Conservation (phyloP, 768 basidiomycete species). For the Rhodosporidiobolus sp. region DNA sequence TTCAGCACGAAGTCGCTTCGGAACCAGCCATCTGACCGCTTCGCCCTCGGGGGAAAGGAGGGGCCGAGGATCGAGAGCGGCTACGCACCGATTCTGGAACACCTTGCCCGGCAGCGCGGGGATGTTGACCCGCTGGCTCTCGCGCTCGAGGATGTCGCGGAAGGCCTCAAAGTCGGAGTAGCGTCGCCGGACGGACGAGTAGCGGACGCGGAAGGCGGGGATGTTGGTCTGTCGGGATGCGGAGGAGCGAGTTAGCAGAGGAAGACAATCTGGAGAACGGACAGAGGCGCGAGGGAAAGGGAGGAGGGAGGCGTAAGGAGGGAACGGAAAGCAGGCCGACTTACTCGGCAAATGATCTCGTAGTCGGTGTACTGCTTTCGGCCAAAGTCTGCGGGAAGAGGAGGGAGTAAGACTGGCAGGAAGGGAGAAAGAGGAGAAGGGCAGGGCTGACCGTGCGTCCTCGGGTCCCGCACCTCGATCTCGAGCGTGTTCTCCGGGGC, state of each 20-base stretch:
- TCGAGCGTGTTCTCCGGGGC: slow-evolving; percentile 95
- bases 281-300: background rate
- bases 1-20: too few relatives aligned
- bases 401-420: background rate
- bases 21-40: background rate
- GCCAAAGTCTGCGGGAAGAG: slow-evolving; percentile 68
- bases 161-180: slow-evolving; percentile 96
- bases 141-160: slow-evolving; percentile 94
- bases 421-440: background rate
- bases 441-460: slow-evolving; percentile 89
- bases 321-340: slow-evolving; percentile 28
- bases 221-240: slow-evolving; percentile 78
- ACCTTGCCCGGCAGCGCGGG: slow-evolving; percentile 96
- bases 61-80: background rate
- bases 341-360: slow-evolving; percentile 93
- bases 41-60: background rate
- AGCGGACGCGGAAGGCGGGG: slow-evolving; percentile 92
- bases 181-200: slow-evolving; percentile 79
- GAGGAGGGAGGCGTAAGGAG: background rate
- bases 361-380: slow-evolving; percentile 99
- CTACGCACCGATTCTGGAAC: slow-evolving; percentile 72
- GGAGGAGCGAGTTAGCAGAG: background rate
- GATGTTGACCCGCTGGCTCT: slow-evolving; percentile 95
- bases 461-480: slow-evolving; percentile 94
- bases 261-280: too few relatives aligned